phyloP scores from a whole-genome alignment of 176 grass and related monocot genomes.

The barley (Hordeum vulgare) region DNA sequence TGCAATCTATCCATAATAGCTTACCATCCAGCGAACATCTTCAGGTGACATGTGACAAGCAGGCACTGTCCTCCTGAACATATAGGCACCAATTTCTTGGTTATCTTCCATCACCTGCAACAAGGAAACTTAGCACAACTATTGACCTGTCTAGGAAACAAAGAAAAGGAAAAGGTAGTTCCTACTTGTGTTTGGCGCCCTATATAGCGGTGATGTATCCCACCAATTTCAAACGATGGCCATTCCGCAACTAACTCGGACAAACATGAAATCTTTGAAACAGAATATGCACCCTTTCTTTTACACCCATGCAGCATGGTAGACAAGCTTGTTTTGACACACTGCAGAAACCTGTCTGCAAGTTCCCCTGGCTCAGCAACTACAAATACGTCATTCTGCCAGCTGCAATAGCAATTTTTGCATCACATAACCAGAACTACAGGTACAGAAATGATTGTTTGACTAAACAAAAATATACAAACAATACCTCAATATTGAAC shows the following conservation, averaged over 20 bases:
- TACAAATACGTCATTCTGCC: slow-evolving; percentile 99
- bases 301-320: slow-evolving; percentile 47
- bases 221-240: slow-evolving; percentile 87
- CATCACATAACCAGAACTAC: slow-evolving; percentile 5
- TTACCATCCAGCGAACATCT: slow-evolving; percentile 96
- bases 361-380: slow-evolving; percentile 93
- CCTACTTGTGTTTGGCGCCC: slow-evolving; percentile 98
- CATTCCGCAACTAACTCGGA: slow-evolving; percentile 75
- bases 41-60: slow-evolving; percentile 87
- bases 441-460: slow-evolving; percentile 8
- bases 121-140: slow-evolving; percentile 10
- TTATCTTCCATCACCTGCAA: slow-evolving; percentile 98
- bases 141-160: slow-evolving; percentile 13
- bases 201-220: slow-evolving; percentile 87
- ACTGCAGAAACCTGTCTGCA: slow-evolving; percentile 88
- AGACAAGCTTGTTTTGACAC: slow-evolving; percentile 77
- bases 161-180: background rate
- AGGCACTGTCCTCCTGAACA: slow-evolving; percentile 95
- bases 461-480: background rate
- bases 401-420: slow-evolving; percentile 49
- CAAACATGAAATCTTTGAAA: slow-evolving; percentile 76
- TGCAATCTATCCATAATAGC: slow-evolving; percentile 9
- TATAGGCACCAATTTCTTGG: slow-evolving; percentile 97
- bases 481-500: slow-evolving; percentile 88
- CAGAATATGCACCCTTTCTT: slow-evolving; percentile 67